These are phyloP conservation scores for Phanerochaete carnosa DNA, from an alignment of 768 basidiomycete species.

Conservation along the genomic window DNA sequence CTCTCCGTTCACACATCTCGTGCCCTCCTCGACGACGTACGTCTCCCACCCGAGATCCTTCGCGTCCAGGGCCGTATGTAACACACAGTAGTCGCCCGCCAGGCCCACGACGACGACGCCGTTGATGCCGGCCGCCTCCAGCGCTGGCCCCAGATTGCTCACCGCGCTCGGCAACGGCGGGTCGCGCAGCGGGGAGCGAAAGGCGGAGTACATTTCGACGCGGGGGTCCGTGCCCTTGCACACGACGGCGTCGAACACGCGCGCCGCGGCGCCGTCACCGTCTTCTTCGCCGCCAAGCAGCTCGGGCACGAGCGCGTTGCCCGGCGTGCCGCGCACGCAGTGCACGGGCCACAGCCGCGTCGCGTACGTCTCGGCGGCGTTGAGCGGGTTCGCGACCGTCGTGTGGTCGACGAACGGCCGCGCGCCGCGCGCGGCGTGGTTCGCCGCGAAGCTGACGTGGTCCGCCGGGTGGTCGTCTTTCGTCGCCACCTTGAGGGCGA, in stretches of 20 bases:
- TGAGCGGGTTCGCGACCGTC: conserved; percentile 28
- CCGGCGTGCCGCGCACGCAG: conserved; percentile 59
- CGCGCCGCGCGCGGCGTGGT: conserved; percentile 41
- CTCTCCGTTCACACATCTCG: conserved; percentile 21
- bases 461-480: conserved; percentile 55
- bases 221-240: conserved; percentile 53
- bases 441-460: conserved; percentile 72
- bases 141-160: conserved; percentile 44
- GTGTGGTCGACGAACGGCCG: conserved; percentile 38
- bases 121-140: conserved; percentile 42
- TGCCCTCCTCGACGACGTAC: conserved; percentile 24
- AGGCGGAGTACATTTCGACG: conserved; percentile 83
- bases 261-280: conserved; percentile 30
- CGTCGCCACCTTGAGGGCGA: conserved; percentile 48
- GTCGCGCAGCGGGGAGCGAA: conserved; percentile 35
- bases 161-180: conserved; percentile 48
- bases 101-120: conserved; percentile 65
- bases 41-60: conserved; percentile 22
- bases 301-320: conserved; percentile 57
- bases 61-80: conserved; percentile 49
- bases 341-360: conserved; percentile 73
- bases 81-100: conserved; percentile 80
- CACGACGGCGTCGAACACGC: conserved; percentile 38
- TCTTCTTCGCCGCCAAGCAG: no score
- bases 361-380: conserved; percentile 29